Base-by-base conservation (phyloP, 257 asterid genomes). In the Rauvolfia tetraphylla region DNA sequence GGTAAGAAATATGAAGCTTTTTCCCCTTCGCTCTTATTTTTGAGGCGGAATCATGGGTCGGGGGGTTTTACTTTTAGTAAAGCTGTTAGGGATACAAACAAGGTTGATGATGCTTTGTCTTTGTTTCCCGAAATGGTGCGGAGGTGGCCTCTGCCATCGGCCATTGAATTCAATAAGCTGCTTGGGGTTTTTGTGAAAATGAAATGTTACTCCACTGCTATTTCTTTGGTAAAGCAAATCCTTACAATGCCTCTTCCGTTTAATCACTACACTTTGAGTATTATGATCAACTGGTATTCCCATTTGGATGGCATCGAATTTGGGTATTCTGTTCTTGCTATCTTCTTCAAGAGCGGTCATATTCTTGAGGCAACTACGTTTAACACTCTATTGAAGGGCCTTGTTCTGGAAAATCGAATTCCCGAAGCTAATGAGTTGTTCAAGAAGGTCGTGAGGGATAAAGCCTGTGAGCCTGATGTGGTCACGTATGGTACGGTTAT, bases 141-240 rank as follows among this genome's bases (percentile, higher is more conserved):
- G 6, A 76, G 75, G 70, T 10, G 36, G 34, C 89, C 86, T 2
- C 34, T 63, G 23, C 83, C 85, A 71, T 70, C 82, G 4, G 74
- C 65, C 53, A 54, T 46, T 9, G 77, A 68, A 7, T 85, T 71
- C 61, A 46, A 23, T 29, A 83, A 76, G 15, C 38, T 82, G 57
- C 38, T 85, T 33, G 62, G 49, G 31, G 66, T 33, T 18, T 6
- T 75, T 31, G 73, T 66, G 7, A 73, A 72, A 61, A 72, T 75
- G 83, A 75, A 78, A 9, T 51, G 75, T 18, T 83, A 80, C 27
- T 48, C 67, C 13, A 42, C 48, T 67, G 89, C 76, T 57, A 74
- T 85, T n/a, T 20, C n/a, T 1, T 2, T 78, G 75, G 81, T 80
- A 25, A 74, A 69, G 58, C 71, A 83, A 79, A 85, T 80, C 17